Percentiles rank a stretch among this genome's conserved stretches.
Conservation (phyloP, 176 grass and related monocot species). For the Ensete glaucum region DNA sequence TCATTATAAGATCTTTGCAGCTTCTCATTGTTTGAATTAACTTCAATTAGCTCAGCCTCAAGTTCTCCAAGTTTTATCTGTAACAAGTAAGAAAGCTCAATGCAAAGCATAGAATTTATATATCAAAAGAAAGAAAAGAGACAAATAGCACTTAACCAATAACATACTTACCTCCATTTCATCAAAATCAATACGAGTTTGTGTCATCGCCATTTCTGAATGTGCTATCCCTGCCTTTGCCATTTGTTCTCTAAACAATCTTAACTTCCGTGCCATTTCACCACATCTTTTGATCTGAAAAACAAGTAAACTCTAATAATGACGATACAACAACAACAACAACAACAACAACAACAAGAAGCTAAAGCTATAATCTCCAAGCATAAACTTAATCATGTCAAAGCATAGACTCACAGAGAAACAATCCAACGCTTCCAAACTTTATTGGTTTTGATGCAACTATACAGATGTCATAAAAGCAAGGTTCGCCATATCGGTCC, state of each 20-base stretch:
- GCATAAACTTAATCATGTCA: no score
- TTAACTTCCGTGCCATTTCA: slow-evolving; percentile 7
- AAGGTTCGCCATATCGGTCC: no score
- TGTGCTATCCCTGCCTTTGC: background rate
- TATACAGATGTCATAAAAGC: no score
- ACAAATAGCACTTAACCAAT: background rate
- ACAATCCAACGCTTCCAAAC: no score
- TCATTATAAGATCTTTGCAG: slow-evolving; percentile 70
- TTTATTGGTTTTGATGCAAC: no score
- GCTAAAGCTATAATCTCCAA: no score
- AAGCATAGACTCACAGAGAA: no score
- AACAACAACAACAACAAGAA: no score
- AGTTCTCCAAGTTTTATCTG: slow-evolving; percentile 85
- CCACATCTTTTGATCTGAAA: slow-evolving; percentile 42
- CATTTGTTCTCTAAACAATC: slow-evolving; percentile 6
- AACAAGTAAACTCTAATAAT: background rate
- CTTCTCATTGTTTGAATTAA: slow-evolving; percentile 95
- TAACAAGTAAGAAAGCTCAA: slow-evolving; percentile 22
- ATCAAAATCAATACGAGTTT: background rate
- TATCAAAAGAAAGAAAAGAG: background rate
- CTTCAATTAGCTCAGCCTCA: slow-evolving; percentile 88
- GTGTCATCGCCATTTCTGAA: background rate
- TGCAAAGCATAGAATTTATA: background rate
- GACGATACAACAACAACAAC: no score
- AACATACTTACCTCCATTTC: background rate